Conservation (phyloP, 106 monocot genomes). For the Dendrobium officinale region DNA sequence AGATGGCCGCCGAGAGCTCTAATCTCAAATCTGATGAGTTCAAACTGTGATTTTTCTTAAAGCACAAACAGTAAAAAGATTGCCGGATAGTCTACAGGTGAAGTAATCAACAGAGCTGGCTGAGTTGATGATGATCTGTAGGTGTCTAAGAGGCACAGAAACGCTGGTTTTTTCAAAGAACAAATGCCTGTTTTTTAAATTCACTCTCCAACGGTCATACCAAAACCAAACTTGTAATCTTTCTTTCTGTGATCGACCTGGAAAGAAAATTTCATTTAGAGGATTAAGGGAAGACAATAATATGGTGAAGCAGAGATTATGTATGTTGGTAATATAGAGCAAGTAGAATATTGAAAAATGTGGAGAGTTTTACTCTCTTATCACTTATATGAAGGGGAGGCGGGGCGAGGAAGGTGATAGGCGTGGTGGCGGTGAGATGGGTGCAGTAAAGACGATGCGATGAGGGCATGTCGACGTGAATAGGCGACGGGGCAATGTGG, state of each 20-base stretch:
- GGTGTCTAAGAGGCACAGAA: not conserved
- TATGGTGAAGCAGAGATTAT: not conserved
- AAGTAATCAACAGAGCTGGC: not conserved
- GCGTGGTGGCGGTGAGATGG: no score
- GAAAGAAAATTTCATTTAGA: conserved; percentile 1
- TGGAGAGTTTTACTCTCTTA: no score
- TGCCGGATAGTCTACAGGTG: not conserved
- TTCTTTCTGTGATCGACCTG: conserved; percentile 95
- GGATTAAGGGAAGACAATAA: not conserved
- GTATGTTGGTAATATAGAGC: no score
- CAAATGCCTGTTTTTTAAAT: not conserved
- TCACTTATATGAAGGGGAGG: no score
- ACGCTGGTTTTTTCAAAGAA: not conserved
- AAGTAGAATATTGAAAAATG: no score
- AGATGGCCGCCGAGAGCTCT: not conserved
- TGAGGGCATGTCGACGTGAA: no score
- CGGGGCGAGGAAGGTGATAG: no score
- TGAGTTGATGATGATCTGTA: no score
- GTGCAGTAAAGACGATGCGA: no score
- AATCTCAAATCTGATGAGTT: not conserved
- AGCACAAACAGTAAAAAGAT: no score
- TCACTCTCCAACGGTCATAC: conserved; percentile 92
- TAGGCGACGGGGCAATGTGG: no score
- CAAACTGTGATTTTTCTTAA: not conserved
- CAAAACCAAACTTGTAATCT: conserved; percentile 98